Evolutionary conservation across 116 monocot genomes (phyloP), one percentile per base, ranked within the genome.

Genomic region (Phalaenopsis hybrid): DNA sequence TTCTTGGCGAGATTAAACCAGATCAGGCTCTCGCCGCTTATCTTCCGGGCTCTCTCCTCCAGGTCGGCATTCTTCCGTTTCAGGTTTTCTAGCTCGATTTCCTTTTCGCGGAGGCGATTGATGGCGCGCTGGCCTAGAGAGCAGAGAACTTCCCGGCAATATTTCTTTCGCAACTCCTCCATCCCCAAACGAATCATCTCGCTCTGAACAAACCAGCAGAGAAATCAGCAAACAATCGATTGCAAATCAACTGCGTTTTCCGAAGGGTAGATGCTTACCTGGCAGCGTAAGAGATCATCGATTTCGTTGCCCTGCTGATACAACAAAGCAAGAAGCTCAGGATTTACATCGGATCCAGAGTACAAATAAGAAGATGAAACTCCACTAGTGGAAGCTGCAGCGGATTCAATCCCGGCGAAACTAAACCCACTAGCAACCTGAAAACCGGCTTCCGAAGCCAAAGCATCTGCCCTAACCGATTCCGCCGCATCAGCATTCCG

Each of bases 1-100:
- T 83, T 79, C 86, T 75, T 81, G 44, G 89, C 89, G 25, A 58
- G 79, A 50, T 44, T 48, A 72, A 86, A 81, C 89, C 89, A 89
- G 52, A 78, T 78, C 69, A 86, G 79, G 21, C 46, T 86, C 78
- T 89, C 89, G 1, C 74, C 81, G 20, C 20, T 49, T 59, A 79
- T 61, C 63, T 89, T 79, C 13, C 69, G 31, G 4, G 86, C 37
- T 65, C 70, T 78, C 57, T 79, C 83, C 79, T 89, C 86, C 13
- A 89, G 57, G 25, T 86, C 81, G 6, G 46, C 44, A 45, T 86
- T 89, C 50, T 78, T 78, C 10, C 78, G 23, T 13, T 25, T 50
- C 4, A 83, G 84, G n/a, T 31, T 33, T 33, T 83, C 79, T 43
- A 89, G 79, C 81, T 89, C 86, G 9, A 50, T 25, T 48, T 89